phyloP scores from a whole-genome alignment of 495 filamentous ascomycete species.

The Filosporella fistucella region DNA sequence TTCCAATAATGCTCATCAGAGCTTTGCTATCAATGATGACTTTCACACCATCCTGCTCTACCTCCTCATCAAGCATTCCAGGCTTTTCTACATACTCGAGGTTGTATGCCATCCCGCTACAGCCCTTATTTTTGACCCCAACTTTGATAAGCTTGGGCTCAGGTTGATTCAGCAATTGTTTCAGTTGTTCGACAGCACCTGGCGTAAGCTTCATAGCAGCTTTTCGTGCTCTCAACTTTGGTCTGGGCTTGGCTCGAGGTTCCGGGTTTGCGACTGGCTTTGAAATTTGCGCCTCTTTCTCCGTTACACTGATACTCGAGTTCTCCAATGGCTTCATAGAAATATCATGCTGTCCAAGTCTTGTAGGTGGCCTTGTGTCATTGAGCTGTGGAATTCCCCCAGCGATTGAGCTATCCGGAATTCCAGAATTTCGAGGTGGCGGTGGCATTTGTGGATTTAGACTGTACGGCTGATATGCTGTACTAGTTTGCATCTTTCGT shows the following conservation, averaged over 20 bases:
- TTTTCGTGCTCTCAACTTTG: constrained; percentile 77
- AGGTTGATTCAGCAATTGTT: constrained; percentile 69
- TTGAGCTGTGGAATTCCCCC: constrained; percentile 48
- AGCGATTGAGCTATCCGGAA: constrained; percentile 66
- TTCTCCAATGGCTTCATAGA: constrained; percentile 12
- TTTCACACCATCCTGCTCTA: constrained; percentile 94
- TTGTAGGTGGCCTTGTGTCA: constrained; percentile 44
- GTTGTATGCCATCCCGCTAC: constrained; percentile 91
- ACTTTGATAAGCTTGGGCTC: constrained; percentile 89
- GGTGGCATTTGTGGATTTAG: constrained; percentile 55
- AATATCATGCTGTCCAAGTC: constrained; percentile 26
- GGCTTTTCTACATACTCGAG: constrained; percentile 93
- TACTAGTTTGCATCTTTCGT: constrained; percentile 65
- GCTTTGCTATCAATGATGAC: constrained; percentile 96
- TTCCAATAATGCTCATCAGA: constrained; percentile 94
- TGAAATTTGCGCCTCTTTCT: constrained; percentile 62
- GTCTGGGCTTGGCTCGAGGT: constrained; percentile 40
- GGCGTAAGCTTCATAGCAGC: constrained; percentile 85
- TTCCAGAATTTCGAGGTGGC: constrained; percentile 61
- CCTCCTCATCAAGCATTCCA: constrained; percentile 80
- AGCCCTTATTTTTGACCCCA: constrained; percentile 92
- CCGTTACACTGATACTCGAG: constrained; percentile 35
- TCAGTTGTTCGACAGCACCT: constrained; percentile 70
- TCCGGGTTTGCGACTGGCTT: constrained; percentile 32
- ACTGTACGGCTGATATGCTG: constrained; percentile 72